phyloP scores from a whole-genome alignment of 306 rosid genomes.

The Corylus avellana region DNA sequence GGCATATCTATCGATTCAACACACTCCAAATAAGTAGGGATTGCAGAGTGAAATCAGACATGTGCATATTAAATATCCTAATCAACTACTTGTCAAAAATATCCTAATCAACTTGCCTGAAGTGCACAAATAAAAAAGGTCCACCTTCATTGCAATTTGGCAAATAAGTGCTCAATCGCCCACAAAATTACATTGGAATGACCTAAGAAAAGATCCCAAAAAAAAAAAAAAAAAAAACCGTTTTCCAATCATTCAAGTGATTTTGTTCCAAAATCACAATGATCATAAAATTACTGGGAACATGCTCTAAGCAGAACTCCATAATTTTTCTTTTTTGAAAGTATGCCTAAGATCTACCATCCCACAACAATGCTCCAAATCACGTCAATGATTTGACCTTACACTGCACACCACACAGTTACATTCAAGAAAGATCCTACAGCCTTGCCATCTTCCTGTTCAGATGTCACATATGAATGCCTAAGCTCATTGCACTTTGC shows the following conservation, averaged over 20 bases:
- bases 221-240: not conserved
- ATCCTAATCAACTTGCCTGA: not conserved
- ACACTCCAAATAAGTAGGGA: no score
- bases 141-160: not conserved
- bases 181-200: not conserved
- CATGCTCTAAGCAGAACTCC: not conserved
- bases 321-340: not conserved
- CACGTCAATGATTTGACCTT: not conserved
- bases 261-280: not conserved
- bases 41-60: not conserved
- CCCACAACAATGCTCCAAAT: not conserved
- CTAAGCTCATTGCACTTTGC: not conserved
- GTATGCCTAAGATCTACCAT: not conserved
- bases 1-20: no score
- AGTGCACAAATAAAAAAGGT: not conserved
- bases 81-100: not conserved
- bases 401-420: not conserved
- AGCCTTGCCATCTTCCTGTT: not conserved
- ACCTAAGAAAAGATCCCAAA: not conserved
- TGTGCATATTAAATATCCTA: not conserved
- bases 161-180: not conserved
- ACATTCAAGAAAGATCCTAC: not conserved
- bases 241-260: not conserved
- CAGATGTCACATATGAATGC: not conserved
- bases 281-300: not conserved